Evolutionary conservation across 139 green algal species (phyloP).

Genomic region (Ulvella scutata): DNA sequence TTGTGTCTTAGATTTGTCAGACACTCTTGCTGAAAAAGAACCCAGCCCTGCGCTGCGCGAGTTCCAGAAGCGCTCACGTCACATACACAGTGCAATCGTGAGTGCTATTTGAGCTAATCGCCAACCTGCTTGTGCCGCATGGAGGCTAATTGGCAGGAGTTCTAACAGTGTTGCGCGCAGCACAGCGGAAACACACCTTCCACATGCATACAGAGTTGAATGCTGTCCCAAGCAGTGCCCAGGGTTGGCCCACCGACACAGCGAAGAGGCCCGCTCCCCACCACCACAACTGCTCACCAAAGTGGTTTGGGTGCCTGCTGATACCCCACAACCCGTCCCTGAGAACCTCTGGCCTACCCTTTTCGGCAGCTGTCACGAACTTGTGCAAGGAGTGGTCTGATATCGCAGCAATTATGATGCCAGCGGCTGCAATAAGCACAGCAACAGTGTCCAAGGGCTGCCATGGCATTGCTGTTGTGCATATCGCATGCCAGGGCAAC

Average conservation of each 20-base stretch:
- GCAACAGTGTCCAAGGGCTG: background rate
- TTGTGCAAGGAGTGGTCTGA: slow-evolving; percentile 33
- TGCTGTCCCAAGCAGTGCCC: slow-evolving; percentile 23
- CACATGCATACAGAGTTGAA: slow-evolving; percentile 25
- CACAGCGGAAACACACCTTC: background rate
- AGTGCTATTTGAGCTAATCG: background rate
- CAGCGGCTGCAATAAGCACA: background rate
- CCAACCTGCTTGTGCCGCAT: background rate
- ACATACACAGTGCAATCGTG: too few species aligned
- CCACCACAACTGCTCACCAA: slow-evolving; percentile 61
- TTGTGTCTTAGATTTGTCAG: too few species aligned
- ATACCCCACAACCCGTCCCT: slow-evolving; percentile 47
- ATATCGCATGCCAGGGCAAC: slow-evolving; percentile 21
- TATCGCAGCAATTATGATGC: background rate
- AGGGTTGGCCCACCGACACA: slow-evolving; percentile 13
- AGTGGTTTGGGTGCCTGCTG: slow-evolving; percentile 72
- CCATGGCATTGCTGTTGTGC: slow-evolving; percentile 13
- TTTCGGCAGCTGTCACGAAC: background rate
- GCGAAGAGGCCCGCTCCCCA: slow-evolving; percentile 36
- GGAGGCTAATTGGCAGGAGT: background rate
- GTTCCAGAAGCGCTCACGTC: too few species aligned
- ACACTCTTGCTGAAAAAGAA: too few species aligned
- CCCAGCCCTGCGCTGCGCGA: too few species aligned
- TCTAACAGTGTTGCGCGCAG: too few species aligned
- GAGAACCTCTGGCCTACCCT: background rate